phyloP scores from a whole-genome alignment of 345 rosid species.

The Geranium brycei region DNA sequence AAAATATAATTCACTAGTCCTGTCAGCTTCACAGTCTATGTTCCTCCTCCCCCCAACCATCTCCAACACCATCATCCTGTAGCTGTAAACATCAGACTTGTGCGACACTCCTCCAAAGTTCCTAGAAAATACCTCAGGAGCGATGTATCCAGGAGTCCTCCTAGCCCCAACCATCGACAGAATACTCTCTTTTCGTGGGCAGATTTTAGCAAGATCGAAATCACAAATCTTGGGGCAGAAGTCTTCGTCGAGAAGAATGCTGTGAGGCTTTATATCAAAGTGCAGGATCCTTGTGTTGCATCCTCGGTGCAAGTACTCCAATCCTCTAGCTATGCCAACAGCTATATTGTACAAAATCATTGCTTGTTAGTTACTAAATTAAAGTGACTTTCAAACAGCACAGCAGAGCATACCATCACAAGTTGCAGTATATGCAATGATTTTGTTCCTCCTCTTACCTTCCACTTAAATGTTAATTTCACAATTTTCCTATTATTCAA shows the following conservation, averaged over 20 bases:
- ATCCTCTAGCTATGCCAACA: conserved; percentile 29
- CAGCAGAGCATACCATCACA: too few species aligned
- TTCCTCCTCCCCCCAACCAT: conserved; percentile 24
- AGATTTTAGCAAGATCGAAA: conserved; percentile 39
- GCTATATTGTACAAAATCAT: conserved; percentile 14
- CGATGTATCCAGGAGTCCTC: conserved; percentile 37
- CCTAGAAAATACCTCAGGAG: too few species aligned
- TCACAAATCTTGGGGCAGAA: conserved; percentile 35
- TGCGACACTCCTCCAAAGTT: too few species aligned
- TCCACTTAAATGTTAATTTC: too few species aligned
- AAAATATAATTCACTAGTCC: conserved; percentile 26
- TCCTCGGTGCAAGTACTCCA: conserved; percentile 39
- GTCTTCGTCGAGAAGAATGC: conserved; percentile 32
- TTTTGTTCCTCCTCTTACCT: too few species aligned
- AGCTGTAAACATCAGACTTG: too few species aligned
- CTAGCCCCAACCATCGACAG: conserved; percentile 21
- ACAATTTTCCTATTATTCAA: too few species aligned
- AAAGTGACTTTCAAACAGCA: too few species aligned
- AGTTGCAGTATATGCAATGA: too few species aligned
- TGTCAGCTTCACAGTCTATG: conserved; percentile 1
- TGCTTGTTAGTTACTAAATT: too few species aligned
- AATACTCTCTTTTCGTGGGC: conserved; percentile 20
- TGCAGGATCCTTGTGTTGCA: too few species aligned
- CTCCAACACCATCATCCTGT: conserved; percentile 31
- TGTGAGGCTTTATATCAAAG: too few species aligned